Evolutionary conservation across 1,284 basidiomycete species (phyloP).

Genomic region (Sphaerobolus stellatus): DNA sequence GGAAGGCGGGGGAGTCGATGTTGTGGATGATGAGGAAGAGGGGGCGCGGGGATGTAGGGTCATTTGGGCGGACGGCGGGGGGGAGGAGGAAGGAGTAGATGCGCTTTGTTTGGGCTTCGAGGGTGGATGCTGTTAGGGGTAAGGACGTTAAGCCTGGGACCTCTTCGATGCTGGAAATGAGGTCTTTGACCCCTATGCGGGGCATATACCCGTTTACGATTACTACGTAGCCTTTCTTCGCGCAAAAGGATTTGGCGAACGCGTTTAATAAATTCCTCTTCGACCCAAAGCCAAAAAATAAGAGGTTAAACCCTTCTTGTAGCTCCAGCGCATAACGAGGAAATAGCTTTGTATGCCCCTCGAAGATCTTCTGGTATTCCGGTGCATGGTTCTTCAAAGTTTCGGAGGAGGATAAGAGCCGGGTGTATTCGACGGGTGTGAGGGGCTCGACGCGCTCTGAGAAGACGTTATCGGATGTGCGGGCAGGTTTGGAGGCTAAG

Average conservation of each 20-base stretch:
- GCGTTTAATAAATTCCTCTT: slow-evolving; percentile 74
- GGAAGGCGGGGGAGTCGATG: slow-evolving; percentile 75
- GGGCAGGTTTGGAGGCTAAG: slow-evolving; percentile 56
- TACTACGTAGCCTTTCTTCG: slow-evolving; percentile 66
- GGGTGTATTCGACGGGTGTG: slow-evolving; percentile 56
- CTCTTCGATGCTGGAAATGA: slow-evolving; percentile 65
- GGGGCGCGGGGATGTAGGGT: slow-evolving; percentile 33
- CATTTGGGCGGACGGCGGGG: slow-evolving; percentile 16
- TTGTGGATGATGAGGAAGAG: slow-evolving; percentile 86
- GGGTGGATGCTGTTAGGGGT: slow-evolving; percentile 28
- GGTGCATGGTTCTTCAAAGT: slow-evolving; percentile 31
- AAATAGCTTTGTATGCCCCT: slow-evolving; percentile 45
- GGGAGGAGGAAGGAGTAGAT: slow-evolving; percentile 61
- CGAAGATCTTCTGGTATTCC: slow-evolving; percentile 28
- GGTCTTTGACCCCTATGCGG: slow-evolving; percentile 64
- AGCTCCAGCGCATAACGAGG: slow-evolving; percentile 70
- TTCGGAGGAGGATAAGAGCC: slow-evolving; percentile 28
- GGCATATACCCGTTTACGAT: slow-evolving; percentile 82
- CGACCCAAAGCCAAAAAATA: slow-evolving; percentile 86
- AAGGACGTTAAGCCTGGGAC: slow-evolving; percentile 51
- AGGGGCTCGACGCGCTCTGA: slow-evolving; percentile 70
- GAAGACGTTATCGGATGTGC: slow-evolving; percentile 77
- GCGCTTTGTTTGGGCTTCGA: slow-evolving; percentile 63
- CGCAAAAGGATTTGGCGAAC: slow-evolving; percentile 60
- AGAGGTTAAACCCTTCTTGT: slow-evolving; percentile 77